Evolutionary conservation across 1,139 yeast species (phyloP), one percentile per base, ranked within the genome.

Genomic region (Magnusiomyces suaveolens): DNA sequence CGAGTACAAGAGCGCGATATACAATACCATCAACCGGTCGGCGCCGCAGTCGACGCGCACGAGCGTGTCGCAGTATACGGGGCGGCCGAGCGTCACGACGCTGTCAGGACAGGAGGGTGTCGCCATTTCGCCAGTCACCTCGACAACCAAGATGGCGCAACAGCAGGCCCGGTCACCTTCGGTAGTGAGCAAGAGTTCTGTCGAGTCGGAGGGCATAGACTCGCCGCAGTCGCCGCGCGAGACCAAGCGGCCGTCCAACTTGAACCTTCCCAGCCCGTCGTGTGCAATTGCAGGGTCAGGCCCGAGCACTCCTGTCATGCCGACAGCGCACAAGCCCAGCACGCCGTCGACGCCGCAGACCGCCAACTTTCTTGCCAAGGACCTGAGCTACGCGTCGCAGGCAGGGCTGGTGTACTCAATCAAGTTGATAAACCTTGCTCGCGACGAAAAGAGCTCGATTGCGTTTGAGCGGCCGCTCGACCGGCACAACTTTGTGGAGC

Each of bases 1-100:
- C 1, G 69, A 67, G 16, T 63, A 65, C 24, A 67, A 66, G 12
- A 36, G 29, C 43, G 54, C 54, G 2, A 47, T 54, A 16, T 52
- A 48, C 6, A 49, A 36, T 43, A 50, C 52, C 25, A 43, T 55
- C 16, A 52, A 54, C 18, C 41, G 57, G 12, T 48, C 48, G 36
- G 50, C 48, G 32, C 48, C 53, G 26, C 54, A 54, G 18, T 47
- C 50, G 18, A 50, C 41, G 8, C 38, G 52, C 3, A 25, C 8
- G n/a, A 25, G 20, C 21, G 33, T 47, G 25, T 23, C 39, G 16
- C 41, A 36, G 41, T 36, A 36, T n/a, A 3, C 41, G 10, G 18
- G 16, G 18, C 41, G 41, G 16, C 41, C 41, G 3, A 36, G 41
- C 16, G 16, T 36, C 18, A n/a, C 41, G 16, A 36, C 41, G 16